These are phyloP conservation scores for Fomitopsis palustris DNA, from an alignment of 1,284 basidiomycete species.

Conservation along the genomic window DNA sequence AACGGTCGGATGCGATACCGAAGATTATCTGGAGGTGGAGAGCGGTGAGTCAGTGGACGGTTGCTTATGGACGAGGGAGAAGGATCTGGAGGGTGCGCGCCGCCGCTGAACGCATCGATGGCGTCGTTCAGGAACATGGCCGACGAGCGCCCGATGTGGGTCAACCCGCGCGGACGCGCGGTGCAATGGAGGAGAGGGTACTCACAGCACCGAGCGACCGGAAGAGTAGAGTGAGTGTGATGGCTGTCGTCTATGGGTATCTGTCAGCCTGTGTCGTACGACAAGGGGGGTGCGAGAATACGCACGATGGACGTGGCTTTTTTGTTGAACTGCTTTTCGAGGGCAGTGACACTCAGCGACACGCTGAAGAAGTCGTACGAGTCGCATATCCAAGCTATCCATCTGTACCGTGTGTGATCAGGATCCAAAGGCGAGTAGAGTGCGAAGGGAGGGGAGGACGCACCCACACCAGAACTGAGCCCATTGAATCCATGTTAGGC, in stretches of 20 bases:
- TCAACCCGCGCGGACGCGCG: neutral
- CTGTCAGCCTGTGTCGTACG: neutral
- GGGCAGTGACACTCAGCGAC: slow-evolving; percentile 62
- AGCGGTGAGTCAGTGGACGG: slow-evolving; percentile 2
- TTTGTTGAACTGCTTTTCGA: slow-evolving; percentile 52
- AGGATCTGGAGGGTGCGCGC: neutral
- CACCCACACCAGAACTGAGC: slow-evolving; percentile 44
- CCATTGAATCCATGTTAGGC: slow-evolving; percentile 44
- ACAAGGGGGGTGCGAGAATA: slow-evolving; percentile 3
- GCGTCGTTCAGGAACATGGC: neutral
- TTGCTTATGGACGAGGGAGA: slow-evolving; percentile 1
- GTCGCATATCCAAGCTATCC: slow-evolving; percentile 80
- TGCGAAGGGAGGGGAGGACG: slow-evolving; percentile 13
- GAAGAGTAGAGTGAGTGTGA: slow-evolving; percentile 92
- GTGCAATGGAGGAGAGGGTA: neutral
- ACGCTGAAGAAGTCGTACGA: slow-evolving; percentile 85
- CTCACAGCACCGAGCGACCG: slow-evolving; percentile 80
- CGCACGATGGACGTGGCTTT: slow-evolving; percentile 50
- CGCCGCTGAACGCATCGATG: neutral
- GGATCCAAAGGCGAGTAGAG: neutral
- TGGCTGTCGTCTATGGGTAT: slow-evolving; percentile 63
- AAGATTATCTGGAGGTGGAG: slow-evolving; percentile 58
- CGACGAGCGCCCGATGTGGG: neutral
- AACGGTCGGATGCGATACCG: slow-evolving; percentile 78
- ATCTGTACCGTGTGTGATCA: slow-evolving; percentile 35